Base-by-base conservation (phyloP, 208 protist species). In the Crithidia mellificae region DNA sequence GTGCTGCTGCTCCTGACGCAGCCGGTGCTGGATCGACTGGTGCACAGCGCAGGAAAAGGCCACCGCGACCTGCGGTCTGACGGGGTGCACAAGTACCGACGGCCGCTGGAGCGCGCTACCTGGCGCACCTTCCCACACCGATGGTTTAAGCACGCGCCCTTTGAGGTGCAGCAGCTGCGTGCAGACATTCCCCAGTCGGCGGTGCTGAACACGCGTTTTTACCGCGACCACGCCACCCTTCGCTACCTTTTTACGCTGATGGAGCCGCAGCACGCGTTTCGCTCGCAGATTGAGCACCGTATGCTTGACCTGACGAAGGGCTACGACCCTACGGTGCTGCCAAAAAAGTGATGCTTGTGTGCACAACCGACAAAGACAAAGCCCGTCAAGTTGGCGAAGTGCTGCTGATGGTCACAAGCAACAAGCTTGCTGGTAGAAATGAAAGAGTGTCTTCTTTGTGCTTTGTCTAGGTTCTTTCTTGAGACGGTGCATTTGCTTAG, bases 71-170 rank as follows among this genome's bases (percentile, higher is more conserved):
- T 81, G 61, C 74, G 91, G 30, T 63, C 62, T 20, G 91, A 96
- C 32, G 91, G 91, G 6, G 65, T 96, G 24, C 75, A 94, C 51
- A 61, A 54, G 44, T 81, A 82, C 53, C 67, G 75, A 22, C 65
- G 72, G 0, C 74, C 44, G 25, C 27, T 96, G 44, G 83, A 88
- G 27, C 73, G 80, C 6, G 85, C 84, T 5, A 83, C 63, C 41
- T 96, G 88, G 88, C 80, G 89, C 12, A 80, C 72, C 12, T 96
- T 96, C 51, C 88, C 88, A 19, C 78, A 92, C 53, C 77, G 82
- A 2, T 93, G 89, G 88, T 96, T 84, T 62, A 92, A 92, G 51
- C 91, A 96, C 64, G 86, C 91, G 4, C 91, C 91, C 0, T 96
- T 94, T 59, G 91, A 96, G 58, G 85, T 96, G 29, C 87, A 94